phyloP scores from a whole-genome alignment of 495 filamentous ascomycete genomes.

The Neurospora africana region DNA sequence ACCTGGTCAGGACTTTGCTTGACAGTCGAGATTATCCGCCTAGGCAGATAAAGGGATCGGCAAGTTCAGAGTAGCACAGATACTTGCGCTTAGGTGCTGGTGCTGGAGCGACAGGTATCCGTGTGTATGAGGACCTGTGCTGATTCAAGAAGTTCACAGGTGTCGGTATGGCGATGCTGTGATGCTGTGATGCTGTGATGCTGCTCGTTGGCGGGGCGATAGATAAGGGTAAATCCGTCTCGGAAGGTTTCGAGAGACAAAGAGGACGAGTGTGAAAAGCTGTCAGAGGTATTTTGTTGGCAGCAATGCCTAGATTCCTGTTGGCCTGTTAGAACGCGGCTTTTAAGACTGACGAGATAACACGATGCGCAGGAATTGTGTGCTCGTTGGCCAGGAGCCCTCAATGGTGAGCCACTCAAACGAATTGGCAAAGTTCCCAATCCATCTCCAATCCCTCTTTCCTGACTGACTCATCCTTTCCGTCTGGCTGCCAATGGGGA shows the following conservation, averaged over 20 bases:
- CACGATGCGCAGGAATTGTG: neutral
- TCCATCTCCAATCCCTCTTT: neutral
- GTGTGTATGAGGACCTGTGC: neutral
- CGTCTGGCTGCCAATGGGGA: neutral
- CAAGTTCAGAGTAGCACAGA: neutral
- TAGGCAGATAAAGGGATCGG: neutral
- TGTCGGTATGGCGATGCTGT: neutral
- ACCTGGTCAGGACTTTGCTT: neutral
- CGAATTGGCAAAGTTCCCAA: neutral
- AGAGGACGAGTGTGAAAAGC: neutral
- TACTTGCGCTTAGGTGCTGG: neutral
- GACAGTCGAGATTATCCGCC: neutral
- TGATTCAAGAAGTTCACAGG: neutral
- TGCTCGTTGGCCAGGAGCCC: neutral
- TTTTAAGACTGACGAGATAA: neutral
- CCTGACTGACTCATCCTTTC: neutral
- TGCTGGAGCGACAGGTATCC: neutral
- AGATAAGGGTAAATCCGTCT: constrained; percentile 11
- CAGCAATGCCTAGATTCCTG: neutral
- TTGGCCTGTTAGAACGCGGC: neutral
- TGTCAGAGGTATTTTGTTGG: constrained; percentile 1
- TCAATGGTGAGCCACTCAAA: neutral
- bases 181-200: neutral
- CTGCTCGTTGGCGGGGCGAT: constrained; percentile 1
- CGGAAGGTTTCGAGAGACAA: constrained; percentile 5